Evolutionary conservation across 2,329 filamentous ascomycete species (phyloP).

Genomic region (Diaporthe citriasiana): DNA sequence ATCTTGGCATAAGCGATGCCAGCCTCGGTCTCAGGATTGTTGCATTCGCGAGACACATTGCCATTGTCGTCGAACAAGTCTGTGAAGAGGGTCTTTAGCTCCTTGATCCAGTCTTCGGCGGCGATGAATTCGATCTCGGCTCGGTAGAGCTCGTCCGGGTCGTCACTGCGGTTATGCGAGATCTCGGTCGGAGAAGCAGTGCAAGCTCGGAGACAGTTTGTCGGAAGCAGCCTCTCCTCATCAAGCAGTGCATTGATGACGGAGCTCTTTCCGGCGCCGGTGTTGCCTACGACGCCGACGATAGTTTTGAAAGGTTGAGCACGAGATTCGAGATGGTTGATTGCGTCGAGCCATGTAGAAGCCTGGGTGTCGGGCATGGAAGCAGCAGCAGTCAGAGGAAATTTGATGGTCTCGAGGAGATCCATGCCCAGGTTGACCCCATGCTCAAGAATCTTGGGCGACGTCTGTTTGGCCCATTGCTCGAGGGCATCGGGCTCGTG

Average conservation of each 20-base stretch:
- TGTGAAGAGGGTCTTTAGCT: background rate
- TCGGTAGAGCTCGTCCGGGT: conserved; percentile 5
- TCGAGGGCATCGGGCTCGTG: background rate
- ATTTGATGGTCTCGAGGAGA: background rate
- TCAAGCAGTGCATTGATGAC: conserved; percentile 13
- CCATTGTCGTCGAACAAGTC: conserved; percentile 8
- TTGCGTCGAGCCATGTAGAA: conserved; percentile 3
- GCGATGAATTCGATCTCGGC: conserved; percentile 6
- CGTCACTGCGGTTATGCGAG: background rate
- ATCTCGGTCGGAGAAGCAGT: conserved; percentile 4
- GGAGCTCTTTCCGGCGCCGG: conserved; percentile 1
- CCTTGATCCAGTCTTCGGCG: conserved; percentile 5
- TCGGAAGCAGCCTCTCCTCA: conserved; percentile 7
- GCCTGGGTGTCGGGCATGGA: background rate
- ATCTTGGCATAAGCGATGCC: conserved; percentile 13
- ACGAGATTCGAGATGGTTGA: conserved; percentile 1
- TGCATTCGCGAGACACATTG: background rate
- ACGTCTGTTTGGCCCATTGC: background rate
- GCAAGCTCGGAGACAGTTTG: conserved; percentile 6
- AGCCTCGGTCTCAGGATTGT: background rate
- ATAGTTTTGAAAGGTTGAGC: conserved; percentile 12
- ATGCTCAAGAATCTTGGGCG: background rate
- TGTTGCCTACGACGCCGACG: conserved; percentile 9
- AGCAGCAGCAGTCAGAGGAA: background rate
- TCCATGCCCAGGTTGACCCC: background rate